These are phyloP conservation scores for Fonsecaea pugnacius DNA, from an alignment of 2,329 filamentous ascomycete species.

Conservation along the genomic window DNA sequence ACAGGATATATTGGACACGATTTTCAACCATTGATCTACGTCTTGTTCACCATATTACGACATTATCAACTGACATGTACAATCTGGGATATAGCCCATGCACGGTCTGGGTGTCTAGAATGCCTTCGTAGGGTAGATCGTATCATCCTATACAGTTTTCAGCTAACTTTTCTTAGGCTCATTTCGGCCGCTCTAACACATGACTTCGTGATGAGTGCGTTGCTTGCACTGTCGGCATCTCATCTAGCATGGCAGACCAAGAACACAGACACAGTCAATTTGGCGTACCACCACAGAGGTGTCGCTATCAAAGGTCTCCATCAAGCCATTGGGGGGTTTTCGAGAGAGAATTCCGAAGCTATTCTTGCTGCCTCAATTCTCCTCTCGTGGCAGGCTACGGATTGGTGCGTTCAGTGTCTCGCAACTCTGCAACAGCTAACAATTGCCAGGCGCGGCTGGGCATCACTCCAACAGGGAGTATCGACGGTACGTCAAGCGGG, in stretches of 20 bases:
- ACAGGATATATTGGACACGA: conserved; percentile 71
- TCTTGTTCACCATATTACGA: conserved; percentile 86
- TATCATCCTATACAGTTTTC: conserved; percentile 32
- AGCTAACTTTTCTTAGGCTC: conserved; percentile 61
- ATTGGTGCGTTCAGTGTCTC: conserved; percentile 71
- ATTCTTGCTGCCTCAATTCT: conserved; percentile 89
- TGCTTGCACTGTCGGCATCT: conserved; percentile 91
- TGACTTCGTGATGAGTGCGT: conserved; percentile 89
- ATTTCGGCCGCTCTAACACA: conserved; percentile 80
- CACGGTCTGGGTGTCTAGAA: conserved; percentile 89
- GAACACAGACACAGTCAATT: conserved; percentile 80
- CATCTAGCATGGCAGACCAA: conserved; percentile 89
- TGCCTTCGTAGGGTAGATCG: conserved; percentile 74
- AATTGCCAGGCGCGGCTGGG: conserved; percentile 78
- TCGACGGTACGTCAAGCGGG: conserved; percentile 70
- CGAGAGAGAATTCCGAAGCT: conserved; percentile 83
- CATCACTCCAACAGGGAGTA: conserved; percentile 86
- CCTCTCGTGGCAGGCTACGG: conserved; percentile 92
- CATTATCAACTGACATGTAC: conserved; percentile 81
- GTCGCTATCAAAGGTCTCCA: conserved; percentile 85
- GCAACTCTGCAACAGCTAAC: conserved; percentile 43
- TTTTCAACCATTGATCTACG: conserved; percentile 80
- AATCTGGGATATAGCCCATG: conserved; percentile 78
- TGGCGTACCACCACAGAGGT: conserved; percentile 87
- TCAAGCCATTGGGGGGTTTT: conserved; percentile 83